Percentiles rank a stretch among this genome's conserved stretches.
Conservation (phyloP, 129 eudicot genomes). For the Scalesia atractyloides region DNA sequence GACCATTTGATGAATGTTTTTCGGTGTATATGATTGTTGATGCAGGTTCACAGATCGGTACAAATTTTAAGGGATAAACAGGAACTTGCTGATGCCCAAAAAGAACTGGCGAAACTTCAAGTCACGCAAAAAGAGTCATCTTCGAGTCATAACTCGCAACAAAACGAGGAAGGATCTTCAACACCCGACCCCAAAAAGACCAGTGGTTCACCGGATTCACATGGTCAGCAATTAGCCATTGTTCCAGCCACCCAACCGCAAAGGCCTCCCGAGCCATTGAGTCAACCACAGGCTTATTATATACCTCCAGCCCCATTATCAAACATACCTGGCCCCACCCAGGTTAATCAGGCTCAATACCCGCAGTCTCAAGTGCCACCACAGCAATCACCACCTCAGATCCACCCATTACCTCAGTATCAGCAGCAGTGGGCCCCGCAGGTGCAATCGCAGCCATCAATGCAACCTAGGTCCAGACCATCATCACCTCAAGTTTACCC, state of each 20-base stretch:
- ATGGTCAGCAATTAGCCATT: constrained; percentile 72
- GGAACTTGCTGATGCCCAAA: constrained; percentile 94
- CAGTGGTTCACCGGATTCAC: constrained; percentile 48
- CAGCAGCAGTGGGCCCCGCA: constrained; percentile 70
- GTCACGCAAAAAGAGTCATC: constrained; percentile 72
- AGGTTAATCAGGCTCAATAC: constrained; percentile 49
- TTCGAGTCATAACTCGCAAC: constrained; percentile 38
- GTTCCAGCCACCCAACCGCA: constrained; percentile 41
- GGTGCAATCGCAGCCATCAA: constrained; percentile 47
- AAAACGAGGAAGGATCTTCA: constrained; percentile 50
- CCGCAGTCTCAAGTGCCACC: constrained; percentile 34
- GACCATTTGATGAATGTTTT: no score
- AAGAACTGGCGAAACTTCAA: constrained; percentile 89
- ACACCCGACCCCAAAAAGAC: constrained; percentile 48
- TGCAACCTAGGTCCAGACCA: constrained; percentile 57
- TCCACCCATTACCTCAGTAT: constrained; percentile 34
- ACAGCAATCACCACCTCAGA: constrained; percentile 34
- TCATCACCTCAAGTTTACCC: constrained; percentile 49
- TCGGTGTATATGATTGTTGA: no score
- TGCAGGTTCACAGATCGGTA: constrained; percentile 67
- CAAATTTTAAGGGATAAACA: constrained; percentile 90
- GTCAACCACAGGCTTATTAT: constrained; percentile 51
- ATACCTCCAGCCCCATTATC: constrained; percentile 43
- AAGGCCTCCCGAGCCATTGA: constrained; percentile 29
- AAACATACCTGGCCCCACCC: constrained; percentile 33